phyloP scores from a whole-genome alignment of 768 basidiomycete genomes.

The Sutorius australiensis region DNA sequence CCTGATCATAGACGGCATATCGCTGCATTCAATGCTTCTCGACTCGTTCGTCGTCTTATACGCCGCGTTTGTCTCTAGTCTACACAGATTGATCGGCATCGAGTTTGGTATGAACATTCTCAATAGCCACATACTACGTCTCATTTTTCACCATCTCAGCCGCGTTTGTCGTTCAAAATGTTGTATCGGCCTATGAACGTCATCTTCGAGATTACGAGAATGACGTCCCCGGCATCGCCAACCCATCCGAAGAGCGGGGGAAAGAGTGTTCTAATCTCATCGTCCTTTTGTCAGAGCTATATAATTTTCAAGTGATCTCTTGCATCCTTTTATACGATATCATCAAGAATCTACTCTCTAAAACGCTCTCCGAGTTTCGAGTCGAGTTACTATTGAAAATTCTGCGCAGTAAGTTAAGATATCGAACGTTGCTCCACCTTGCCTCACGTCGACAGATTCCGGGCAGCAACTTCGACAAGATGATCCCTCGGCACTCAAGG shows the following conservation, averaged over 20 bases:
- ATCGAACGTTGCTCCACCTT: neutral
- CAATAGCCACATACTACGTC: neutral
- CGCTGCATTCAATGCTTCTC: constrained; percentile 73
- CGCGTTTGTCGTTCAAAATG: constrained; percentile 76
- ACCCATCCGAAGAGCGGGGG: constrained; percentile 43
- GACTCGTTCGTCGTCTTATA: constrained; percentile 89
- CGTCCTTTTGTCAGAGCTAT: constrained; percentile 84
- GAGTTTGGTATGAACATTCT: constrained; percentile 71
- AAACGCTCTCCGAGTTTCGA: constrained; percentile 66
- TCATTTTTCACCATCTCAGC: constrained; percentile 39
- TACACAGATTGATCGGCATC: constrained; percentile 78
- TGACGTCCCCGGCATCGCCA: constrained; percentile 8
- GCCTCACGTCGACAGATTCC: constrained; percentile 56
- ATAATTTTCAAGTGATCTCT: constrained; percentile 94
- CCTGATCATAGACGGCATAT: constrained; percentile 75
- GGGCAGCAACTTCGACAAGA: constrained; percentile 89
- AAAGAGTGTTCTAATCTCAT: constrained; percentile 91
- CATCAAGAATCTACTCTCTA: constrained; percentile 67
- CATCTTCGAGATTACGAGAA: constrained; percentile 40
- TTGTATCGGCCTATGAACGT: constrained; percentile 63
- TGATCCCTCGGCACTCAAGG: constrained; percentile 88
- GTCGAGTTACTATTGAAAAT: constrained; percentile 89
- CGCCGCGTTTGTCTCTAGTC: constrained; percentile 76
- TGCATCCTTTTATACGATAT: constrained; percentile 88
- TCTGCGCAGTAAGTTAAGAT: constrained; percentile 57